Percentiles rank a stretch among this genome's conserved stretches.
These are phyloP conservation scores for Xylariomycetidae sp. DNA, from an alignment of 2,329 filamentous ascomycete species.

Conservation along the genomic window DNA sequence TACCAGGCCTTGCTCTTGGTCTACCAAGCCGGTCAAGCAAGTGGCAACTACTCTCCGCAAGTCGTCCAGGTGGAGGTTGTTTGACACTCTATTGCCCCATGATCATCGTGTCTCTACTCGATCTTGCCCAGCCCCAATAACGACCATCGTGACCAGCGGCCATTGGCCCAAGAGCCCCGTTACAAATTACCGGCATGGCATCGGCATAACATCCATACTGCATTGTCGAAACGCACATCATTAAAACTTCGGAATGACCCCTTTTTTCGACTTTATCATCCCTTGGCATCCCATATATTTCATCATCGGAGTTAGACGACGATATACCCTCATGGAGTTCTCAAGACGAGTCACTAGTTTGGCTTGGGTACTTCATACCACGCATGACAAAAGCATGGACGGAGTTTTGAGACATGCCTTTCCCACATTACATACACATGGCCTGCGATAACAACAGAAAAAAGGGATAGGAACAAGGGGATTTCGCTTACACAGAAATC, in stretches of 20 bases:
- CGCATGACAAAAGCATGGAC: no score
- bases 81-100: no score
- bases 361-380: no score
- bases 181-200: not conserved
- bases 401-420: no score
- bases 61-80: no score
- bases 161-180: not conserved
- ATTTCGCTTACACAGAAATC: no score
- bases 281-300: not conserved
- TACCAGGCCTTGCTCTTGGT: not conserved
- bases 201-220: not conserved
- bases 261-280: not conserved
- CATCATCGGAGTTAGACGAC: conserved; percentile 2
- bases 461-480: no score
- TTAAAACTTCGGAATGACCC: not conserved
- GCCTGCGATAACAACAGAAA: no score
- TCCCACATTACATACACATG: no score
- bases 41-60: not conserved
- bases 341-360: no score
- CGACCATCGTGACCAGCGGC: not conserved
- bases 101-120: not conserved
- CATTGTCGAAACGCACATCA: not conserved
- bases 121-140: not conserved
- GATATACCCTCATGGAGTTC: conserved; percentile 4
- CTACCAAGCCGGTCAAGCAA: not conserved